Evolutionary conservation across 1,139 yeast genomes (phyloP).

Genomic region (Ogataea hybrid): DNA sequence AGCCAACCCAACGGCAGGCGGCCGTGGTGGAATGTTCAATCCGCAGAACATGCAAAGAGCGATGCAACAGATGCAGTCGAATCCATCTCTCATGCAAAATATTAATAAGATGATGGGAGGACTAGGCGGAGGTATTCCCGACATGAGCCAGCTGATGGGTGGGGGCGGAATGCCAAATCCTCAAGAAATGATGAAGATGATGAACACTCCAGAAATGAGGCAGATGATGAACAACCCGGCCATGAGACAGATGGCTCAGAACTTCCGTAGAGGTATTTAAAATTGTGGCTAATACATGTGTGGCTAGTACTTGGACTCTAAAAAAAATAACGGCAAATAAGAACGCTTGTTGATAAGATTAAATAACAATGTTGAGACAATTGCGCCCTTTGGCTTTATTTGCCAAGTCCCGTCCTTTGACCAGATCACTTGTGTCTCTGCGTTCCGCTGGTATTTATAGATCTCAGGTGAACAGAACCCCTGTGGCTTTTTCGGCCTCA

Average conservation of each 20-base stretch:
- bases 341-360: constrained; percentile 10
- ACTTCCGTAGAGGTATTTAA: constrained; percentile 32
- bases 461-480: not conserved
- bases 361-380: constrained; percentile 6
- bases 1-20: constrained; percentile 32
- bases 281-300: constrained; percentile 2
- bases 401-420: constrained; percentile 3
- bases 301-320: not conserved
- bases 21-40: constrained; percentile 43
- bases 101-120: constrained; percentile 53
- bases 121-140: constrained; percentile 39
- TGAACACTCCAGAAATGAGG: constrained; percentile 31
- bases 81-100: constrained; percentile 64
- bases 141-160: constrained; percentile 36
- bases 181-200: constrained; percentile 36
- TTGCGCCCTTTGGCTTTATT: constrained; percentile 2
- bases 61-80: constrained; percentile 48
- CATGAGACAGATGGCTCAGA: constrained; percentile 42
- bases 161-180: constrained; percentile 29
- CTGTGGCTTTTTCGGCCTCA: not conserved
- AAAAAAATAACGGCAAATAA: constrained; percentile 6
- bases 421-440: constrained; percentile 1
- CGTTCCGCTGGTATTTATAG: not conserved
- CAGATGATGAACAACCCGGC: constrained; percentile 35
- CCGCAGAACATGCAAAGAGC: constrained; percentile 58